Evolutionary conservation across 1,284 basidiomycete species (phyloP), one percentile per base, ranked within the genome.

Genomic region (Malassezia arunalokei): DNA sequence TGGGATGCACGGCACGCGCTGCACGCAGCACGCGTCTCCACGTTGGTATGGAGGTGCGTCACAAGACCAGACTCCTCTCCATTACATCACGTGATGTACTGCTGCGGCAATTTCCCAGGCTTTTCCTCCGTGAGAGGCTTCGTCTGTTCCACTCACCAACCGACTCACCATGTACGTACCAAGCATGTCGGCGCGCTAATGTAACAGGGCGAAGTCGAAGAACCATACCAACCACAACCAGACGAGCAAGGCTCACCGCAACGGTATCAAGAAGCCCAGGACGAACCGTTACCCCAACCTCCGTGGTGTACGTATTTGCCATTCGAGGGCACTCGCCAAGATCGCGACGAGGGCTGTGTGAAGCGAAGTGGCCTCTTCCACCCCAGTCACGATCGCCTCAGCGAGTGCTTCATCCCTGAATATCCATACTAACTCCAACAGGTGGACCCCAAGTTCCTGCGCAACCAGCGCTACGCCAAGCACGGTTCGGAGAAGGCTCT

Each of bases 201-300:
- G 11, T 12, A 24, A 43, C 55, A 68, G 64, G 66, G 64, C 66
- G 51, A 68, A 68, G 66, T 65, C 63, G 47, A 68, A 68, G 66
- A 68, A 68, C 65, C 64, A 64, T 49, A 65, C 66, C 43, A 63
- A 69, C 58, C 67, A 65, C 64, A 75, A 57, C 55, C 56, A 60
- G 66, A 85, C 70, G 79, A 80, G 81, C 76, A 90, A 89, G 81
- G 89, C 92, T 71, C 92, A 98, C 81, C 83, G 86, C 64, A 98
- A 98, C 80, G 92, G 68, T 58, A 71, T 71, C 63, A 71, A 69
- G 67, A 69, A 69, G 65, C 67, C 69, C 50, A 78, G 80, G 76
- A 81, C 81, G 62, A 79, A 82, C 76, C 78, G 83, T 74, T 83
- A 86, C 73, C 81, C 84, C 62, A 91, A 87, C 54, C 75, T 88